These are phyloP conservation scores for Saccharomyces jurei DNA, from an alignment of 805 yeast genomes.

Conservation along the genomic window DNA sequence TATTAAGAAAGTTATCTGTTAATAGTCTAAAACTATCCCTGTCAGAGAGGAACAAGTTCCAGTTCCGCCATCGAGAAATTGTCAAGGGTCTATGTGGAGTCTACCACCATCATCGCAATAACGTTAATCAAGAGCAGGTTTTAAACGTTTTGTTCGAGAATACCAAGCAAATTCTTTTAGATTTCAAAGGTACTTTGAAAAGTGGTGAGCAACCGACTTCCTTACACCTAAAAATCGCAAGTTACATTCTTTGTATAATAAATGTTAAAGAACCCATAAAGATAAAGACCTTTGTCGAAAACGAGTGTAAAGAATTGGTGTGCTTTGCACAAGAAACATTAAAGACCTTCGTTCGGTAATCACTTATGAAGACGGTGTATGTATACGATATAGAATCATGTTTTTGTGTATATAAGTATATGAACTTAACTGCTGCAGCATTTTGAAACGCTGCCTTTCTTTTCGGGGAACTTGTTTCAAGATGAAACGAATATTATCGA, in stretches of 20 bases:
- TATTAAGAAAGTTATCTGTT: conserved; percentile 8
- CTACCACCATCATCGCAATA: background rate
- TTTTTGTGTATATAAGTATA: background rate
- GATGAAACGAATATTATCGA: background rate
- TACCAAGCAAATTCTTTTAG: conserved; percentile 18
- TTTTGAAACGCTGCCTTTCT: background rate
- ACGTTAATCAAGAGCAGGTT: background rate
- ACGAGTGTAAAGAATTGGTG: conserved; percentile 10
- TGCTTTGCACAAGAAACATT: conserved; percentile 9
- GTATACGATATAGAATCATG: background rate
- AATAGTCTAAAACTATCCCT: conserved; percentile 14
- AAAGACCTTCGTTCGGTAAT: background rate
- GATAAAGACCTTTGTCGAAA: conserved; percentile 3
- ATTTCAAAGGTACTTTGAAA: background rate
- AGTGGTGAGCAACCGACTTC: conserved; percentile 15
- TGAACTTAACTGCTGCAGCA: background rate
- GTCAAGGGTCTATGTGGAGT: conserved; percentile 7
- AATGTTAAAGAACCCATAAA: conserved; percentile 13
- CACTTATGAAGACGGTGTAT: background rate
- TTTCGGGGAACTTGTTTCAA: background rate
- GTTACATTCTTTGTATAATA: conserved; percentile 24
- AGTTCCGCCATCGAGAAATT: conserved; percentile 32
- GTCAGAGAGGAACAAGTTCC: conserved; percentile 29
- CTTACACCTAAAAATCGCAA: conserved; percentile 29
- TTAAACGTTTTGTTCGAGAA: conserved; percentile 7